These are phyloP conservation scores for Xylaria sp. DNA, from an alignment of 2,329 filamentous ascomycete species.

Conservation along the genomic window DNA sequence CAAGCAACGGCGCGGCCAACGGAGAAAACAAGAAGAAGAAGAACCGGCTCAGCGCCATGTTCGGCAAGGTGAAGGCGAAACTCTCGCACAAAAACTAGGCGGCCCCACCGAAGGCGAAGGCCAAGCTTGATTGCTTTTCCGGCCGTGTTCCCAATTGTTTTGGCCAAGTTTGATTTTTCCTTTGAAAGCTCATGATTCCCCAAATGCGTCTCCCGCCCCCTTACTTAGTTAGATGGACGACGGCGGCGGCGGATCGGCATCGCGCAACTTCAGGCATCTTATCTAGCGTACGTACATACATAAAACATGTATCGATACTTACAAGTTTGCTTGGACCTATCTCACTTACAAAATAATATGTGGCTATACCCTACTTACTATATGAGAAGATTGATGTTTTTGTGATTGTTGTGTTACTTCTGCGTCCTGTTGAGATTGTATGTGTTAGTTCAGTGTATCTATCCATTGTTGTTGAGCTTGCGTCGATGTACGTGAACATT, in stretches of 20 bases:
- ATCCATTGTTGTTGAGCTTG: neutral
- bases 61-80: slow-evolving; percentile 66
- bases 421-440: neutral
- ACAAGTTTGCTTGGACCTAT: slow-evolving; percentile 31
- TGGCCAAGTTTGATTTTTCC: slow-evolving; percentile 37
- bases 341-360: neutral
- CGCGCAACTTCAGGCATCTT: slow-evolving; percentile 37
- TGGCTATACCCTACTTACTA: neutral
- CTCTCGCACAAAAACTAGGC: slow-evolving; percentile 49
- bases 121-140: slow-evolving; percentile 30
- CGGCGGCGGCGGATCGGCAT: slow-evolving; percentile 36
- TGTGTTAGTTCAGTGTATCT: neutral
- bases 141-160: slow-evolving; percentile 30
- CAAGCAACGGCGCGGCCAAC: slow-evolving; percentile 50
- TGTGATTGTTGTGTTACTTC: slow-evolving; percentile 1
- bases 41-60: slow-evolving; percentile 70
- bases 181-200: slow-evolving; percentile 47
- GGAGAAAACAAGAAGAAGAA: slow-evolving; percentile 74
- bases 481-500: no score
- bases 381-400: neutral
- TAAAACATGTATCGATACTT: slow-evolving; percentile 34
- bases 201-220: slow-evolving; percentile 43
- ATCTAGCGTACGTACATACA: slow-evolving; percentile 46
- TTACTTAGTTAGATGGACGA: slow-evolving; percentile 31
- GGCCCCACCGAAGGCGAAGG: neutral